Evolutionary conservation across 345 rosid species (phyloP), one percentile per base, ranked within the genome.

Genomic region (Luvunga scandens): DNA sequence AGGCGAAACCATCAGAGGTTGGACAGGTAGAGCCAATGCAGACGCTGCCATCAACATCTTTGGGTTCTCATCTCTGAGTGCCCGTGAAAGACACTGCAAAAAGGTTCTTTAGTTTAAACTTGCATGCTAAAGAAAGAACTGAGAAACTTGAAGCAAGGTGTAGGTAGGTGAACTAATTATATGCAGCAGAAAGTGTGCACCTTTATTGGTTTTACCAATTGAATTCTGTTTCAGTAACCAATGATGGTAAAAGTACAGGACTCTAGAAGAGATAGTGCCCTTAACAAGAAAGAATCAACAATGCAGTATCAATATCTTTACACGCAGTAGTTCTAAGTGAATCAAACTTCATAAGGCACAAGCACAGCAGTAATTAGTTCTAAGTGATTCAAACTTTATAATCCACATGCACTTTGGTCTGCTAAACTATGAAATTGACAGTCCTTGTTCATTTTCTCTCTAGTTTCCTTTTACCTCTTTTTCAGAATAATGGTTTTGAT

Each of bases 21-120:
- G 98, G 80, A 96, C 78, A 2, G 98, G 99, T 77, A 96, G 85
- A 56, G 86, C 77, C 61, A 90, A 80, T 18, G 98, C 98, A 71
- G 99, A 92, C 71, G 97, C 98, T 45, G 97, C 98, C 99, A 94
- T 96, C 68, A 94, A 69, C n/a, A 90, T 75, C 87, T 96, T 96
- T n/a, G 97, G 91, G 76, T 96, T 89, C 88, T 96, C 98, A 45
- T 85, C 86, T 87, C 97, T 88, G 24, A 94, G 77, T 72, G 97
- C 98, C 83, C 93, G 83, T 33, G 99, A 91, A 42, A 96, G 87
- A 83, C 98, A 96, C 98, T 96, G 89, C 72, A 84, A 38, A 77
- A 39, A 24, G 16, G 56, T 59, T 31, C 24, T 31, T 60, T 21
- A 66, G 72, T 57, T 28, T 56, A 22, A 78, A 66, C 50, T 77